These are phyloP conservation scores for Penicillium cataractarum DNA, from an alignment of 495 filamentous ascomycete genomes.

Conservation along the genomic window DNA sequence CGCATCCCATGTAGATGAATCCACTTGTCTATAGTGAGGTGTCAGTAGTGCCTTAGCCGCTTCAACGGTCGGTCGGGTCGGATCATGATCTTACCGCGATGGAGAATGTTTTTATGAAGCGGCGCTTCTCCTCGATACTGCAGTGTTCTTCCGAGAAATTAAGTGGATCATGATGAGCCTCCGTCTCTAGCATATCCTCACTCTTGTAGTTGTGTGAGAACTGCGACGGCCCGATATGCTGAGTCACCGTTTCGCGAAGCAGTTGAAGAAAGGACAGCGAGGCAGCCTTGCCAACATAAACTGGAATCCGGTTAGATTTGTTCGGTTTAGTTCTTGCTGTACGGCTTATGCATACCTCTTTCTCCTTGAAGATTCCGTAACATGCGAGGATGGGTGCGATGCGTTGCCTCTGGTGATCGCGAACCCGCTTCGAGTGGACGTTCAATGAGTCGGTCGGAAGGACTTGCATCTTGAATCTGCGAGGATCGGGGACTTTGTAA, in stretches of 20 bases:
- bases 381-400: conserved; percentile 45
- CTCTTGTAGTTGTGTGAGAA: conserved; percentile 46
- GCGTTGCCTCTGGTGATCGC: conserved; percentile 37
- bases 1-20: conserved; percentile 31
- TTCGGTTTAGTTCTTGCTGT: not conserved
- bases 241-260: conserved; percentile 45
- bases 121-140: conserved; percentile 24
- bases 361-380: conserved; percentile 43
- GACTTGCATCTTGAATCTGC: conserved; percentile 1
- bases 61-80: conserved; percentile 7
- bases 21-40: conserved; percentile 34
- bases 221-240: conserved; percentile 47
- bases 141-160: conserved; percentile 31
- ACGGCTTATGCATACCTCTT: conserved; percentile 26
- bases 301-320: conserved; percentile 18
- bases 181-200: conserved; percentile 48
- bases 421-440: conserved; percentile 18
- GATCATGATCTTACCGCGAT: conserved; percentile 32
- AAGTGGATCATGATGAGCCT: conserved; percentile 36
- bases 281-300: conserved; percentile 46
- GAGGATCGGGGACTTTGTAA: not conserved
- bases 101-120: conserved; percentile 33
- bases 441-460: conserved; percentile 7
- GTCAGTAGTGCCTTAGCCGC: conserved; percentile 13
- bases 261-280: conserved; percentile 48